phyloP scores from a whole-genome alignment of 2,329 filamentous ascomycete species.

The Stagonosporopsis rhizophila region DNA sequence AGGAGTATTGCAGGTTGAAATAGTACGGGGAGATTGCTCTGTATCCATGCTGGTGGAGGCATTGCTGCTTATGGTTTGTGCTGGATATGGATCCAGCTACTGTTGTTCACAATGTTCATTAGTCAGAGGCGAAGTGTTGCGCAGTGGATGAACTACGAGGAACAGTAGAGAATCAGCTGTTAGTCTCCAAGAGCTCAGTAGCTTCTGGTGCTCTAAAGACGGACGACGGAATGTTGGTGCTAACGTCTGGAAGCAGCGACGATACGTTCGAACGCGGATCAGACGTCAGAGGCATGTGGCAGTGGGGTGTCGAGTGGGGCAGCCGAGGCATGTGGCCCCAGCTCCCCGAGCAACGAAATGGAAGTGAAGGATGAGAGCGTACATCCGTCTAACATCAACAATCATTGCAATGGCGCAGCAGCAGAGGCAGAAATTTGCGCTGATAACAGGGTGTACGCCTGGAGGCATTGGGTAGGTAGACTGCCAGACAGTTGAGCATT shows the following conservation, averaged over 20 bases:
- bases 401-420: constrained; percentile 22
- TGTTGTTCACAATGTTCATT: background rate
- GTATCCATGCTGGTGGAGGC: constrained; percentile 22
- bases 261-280: constrained; percentile 6
- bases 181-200: background rate
- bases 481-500: background rate
- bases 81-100: background rate
- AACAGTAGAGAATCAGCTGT: background rate
- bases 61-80: background rate
- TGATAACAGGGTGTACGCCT: constrained; percentile 56
- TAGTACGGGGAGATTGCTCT: constrained; percentile 32
- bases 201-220: constrained; percentile 3
- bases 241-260: constrained; percentile 4
- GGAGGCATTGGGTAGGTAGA: constrained; percentile 60
- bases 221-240: constrained; percentile 7
- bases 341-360: background rate
- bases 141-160: background rate
- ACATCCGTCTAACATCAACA: background rate
- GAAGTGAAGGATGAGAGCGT: background rate
- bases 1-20: constrained; percentile 42
- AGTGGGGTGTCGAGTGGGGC: constrained; percentile 7
- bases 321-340: constrained; percentile 15
- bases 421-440: constrained; percentile 36
- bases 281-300: constrained; percentile 14
- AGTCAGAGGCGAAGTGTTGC: background rate